Evolutionary conservation across 176 grass and related monocot genomes (phyloP).

Genomic region (Triticum timopheevii): DNA sequence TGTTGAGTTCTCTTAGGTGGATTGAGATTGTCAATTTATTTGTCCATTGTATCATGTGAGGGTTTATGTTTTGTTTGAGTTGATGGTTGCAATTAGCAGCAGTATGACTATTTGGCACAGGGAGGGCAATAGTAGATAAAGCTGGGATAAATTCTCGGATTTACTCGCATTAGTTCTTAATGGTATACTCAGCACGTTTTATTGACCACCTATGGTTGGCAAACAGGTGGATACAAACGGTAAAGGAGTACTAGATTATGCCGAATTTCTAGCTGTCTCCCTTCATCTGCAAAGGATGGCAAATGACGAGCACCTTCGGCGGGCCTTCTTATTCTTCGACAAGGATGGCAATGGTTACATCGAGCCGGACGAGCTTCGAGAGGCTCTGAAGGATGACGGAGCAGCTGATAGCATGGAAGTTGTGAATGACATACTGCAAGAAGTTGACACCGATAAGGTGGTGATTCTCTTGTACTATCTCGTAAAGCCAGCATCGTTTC

Average conservation of each 20-base stretch:
- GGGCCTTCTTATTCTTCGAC: constrained; percentile 92
- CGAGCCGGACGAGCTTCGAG: constrained; percentile 82
- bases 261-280: constrained; percentile 92
- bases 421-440: constrained; percentile 91
- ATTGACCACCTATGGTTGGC: constrained; percentile 25
- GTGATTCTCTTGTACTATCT: neutral
- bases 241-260: constrained; percentile 82
- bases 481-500: neutral
- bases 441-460: constrained; percentile 99
- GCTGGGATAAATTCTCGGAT: neutral
- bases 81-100: neutral
- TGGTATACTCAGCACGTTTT: neutral
- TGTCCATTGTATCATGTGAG: neutral
- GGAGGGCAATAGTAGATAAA: neutral
- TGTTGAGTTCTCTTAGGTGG: neutral
- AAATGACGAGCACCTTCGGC: constrained; percentile 88
- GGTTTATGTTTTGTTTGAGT: neutral
- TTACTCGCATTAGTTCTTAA: neutral
- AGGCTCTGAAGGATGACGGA: constrained; percentile 80
- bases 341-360: constrained; percentile 96
- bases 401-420: constrained; percentile 83
- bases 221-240: constrained; percentile 94
- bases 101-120: neutral
- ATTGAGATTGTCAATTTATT: constrained; percentile 13
- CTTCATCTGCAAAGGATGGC: constrained; percentile 99